These are phyloP conservation scores for Suillus bovinus DNA, from an alignment of 768 basidiomycete species.

Conservation along the genomic window DNA sequence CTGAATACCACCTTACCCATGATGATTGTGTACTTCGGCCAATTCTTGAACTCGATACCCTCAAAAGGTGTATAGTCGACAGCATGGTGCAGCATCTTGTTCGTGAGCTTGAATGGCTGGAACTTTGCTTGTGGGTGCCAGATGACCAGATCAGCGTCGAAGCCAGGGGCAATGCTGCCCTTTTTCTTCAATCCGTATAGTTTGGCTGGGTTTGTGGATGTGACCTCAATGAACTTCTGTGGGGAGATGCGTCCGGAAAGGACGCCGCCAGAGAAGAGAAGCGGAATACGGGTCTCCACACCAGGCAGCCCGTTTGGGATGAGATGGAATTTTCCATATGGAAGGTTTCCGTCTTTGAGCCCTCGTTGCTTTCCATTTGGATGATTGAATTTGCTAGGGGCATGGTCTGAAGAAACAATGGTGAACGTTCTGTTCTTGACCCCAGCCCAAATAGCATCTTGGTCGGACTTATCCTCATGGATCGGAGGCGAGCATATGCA, in stretches of 20 bases:
- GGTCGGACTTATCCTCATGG: constrained; percentile 17
- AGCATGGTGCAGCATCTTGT: constrained; percentile 28
- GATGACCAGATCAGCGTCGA: constrained; percentile 37
- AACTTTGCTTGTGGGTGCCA: constrained; percentile 21
- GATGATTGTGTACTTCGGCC: constrained; percentile 31
- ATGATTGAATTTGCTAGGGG: constrained; percentile 31
- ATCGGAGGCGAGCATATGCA: constrained; percentile 20
- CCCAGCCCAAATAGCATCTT: constrained; percentile 20
- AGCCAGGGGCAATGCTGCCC: constrained; percentile 33
- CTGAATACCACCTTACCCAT: constrained; percentile 19
- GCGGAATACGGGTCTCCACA: constrained; percentile 34
- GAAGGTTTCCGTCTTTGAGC: constrained; percentile 25
- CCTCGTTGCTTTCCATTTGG: constrained; percentile 25
- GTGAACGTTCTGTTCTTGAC: constrained; percentile 29
- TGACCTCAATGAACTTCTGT: constrained; percentile 36
- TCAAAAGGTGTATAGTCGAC: constrained; percentile 39
- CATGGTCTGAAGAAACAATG: constrained; percentile 33
- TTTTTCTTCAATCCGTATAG: constrained; percentile 36
- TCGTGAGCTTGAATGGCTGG: constrained; percentile 18
- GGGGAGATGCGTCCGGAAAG: constrained; percentile 29
- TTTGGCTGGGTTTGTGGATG: constrained; percentile 34
- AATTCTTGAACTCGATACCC: constrained; percentile 32
- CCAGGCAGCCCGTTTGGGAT: constrained; percentile 38
- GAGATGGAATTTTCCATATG: constrained; percentile 28
- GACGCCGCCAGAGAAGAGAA: constrained; percentile 34